Base-by-base conservation (phyloP, 2,329 filamentous ascomycete genomes). In the Chaetomium olivaceum region DNA sequence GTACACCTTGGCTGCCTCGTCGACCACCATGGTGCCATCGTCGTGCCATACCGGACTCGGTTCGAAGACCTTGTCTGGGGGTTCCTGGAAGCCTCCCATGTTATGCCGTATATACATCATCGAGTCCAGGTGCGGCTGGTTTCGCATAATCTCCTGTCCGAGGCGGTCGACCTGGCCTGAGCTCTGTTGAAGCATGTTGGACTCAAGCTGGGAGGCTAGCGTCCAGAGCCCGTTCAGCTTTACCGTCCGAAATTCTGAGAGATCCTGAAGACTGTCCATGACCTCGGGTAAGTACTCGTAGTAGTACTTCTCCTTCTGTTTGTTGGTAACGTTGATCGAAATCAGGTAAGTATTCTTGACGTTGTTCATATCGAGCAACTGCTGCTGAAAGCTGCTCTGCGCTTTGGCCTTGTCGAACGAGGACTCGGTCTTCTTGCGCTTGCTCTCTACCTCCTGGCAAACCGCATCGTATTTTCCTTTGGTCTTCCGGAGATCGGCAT, bases 71-170 rank as follows among this genome's bases (percentile, higher is more conserved):
- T 95, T 91, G 78, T 97, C 90, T 0, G 85, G 74, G 0, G 95
- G 95, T 74, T 98, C 94, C 73, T 92, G 88, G 84, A 91, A 96
- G 60, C 85, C 80, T 27, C 87, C 86, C 71, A 91, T 88, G 74
- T 99, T 99, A 80, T 99, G 95, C 68, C 91, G 89, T 64, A 96
- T 89, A 77, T 97, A 99, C 95, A 99, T 99, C 84, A 97, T 92
- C 23, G 93, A 96, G 78, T 99, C 96, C 50, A 99, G 85, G 55
- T 90, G 85, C 11, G 95, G 95, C 68, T 91, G 85, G 75, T 99
- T 99, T 65, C 94, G 87, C 14, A 90, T 86, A 58, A 99, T 95
- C 75, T 98, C 94, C 64, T 87, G 84, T 5, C 88, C 82, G 12
- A 97, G 84, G 70, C 90, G 88, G 33, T 90, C 84, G 71, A 96